phyloP scores from a whole-genome alignment of 352 stramenopile genomes.

The Thraustotheca clavata region DNA sequence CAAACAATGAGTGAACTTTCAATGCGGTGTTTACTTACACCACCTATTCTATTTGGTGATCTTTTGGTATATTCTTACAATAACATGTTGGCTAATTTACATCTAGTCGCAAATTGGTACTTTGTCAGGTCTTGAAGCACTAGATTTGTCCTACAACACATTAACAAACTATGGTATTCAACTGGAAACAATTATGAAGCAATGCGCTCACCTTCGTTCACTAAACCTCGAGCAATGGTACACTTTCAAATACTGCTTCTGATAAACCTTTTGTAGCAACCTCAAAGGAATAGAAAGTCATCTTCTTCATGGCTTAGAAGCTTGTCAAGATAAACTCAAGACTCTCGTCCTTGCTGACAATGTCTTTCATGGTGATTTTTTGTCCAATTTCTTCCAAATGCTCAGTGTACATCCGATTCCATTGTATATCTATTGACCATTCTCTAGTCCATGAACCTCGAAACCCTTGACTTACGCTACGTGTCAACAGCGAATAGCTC shows the following conservation, averaged over 20 bases:
- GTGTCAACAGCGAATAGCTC: neutral
- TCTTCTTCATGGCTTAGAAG: neutral
- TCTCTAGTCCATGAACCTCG: neutral
- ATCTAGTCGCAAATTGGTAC: neutral
- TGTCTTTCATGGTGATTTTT: neutral
- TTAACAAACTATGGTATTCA: slow-evolving; percentile 18
- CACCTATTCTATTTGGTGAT: neutral
- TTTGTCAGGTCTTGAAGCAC: slow-evolving; percentile 25
- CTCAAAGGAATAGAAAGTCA: neutral
- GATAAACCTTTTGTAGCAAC: neutral
- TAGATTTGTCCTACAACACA: slow-evolving; percentile 68
- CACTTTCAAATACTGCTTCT: neutral
- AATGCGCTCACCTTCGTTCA: neutral
- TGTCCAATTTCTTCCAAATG: neutral
- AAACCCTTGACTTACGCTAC: slow-evolving; percentile 11
- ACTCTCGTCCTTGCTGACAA: slow-evolving; percentile 3
- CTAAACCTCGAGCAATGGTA: slow-evolving; percentile 21
- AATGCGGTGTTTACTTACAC: neutral
- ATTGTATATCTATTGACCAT: neutral
- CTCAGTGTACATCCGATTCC: neutral
- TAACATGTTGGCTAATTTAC: neutral
- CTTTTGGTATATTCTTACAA: neutral
- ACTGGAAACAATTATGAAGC: slow-evolving; percentile 1
- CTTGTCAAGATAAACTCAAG: neutral
- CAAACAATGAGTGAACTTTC: neutral